Base-by-base conservation (phyloP, 768 basidiomycete species). In the Calocera viscosa region DNA sequence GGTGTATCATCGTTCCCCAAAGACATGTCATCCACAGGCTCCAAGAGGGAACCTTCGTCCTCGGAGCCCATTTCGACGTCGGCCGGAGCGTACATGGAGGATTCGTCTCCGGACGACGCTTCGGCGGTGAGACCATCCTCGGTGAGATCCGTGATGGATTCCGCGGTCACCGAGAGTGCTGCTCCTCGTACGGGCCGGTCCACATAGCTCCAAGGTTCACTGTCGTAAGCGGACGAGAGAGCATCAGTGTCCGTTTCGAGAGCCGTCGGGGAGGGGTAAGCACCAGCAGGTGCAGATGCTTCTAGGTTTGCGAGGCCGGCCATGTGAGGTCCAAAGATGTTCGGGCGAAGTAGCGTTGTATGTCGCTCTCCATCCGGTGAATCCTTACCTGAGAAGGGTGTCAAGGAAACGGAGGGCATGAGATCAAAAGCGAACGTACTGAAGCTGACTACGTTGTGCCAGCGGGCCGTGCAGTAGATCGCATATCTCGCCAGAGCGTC, bases 321-420 rank as follows among this genome's bases (percentile, higher is more conserved):
- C 33, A 78, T 80, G 72, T 85, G 84, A 0, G 86, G 86, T 17
- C 83, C 83, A 24, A 82, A 81, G 65, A 84, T 81, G 69, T 90
- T 89, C 2, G 91, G 91, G 38, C 91, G 85, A 26, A 93, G 81
- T 64, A 93, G 83, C 74, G 90, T 86, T 2, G 90, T 91, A 35
- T 90, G 77, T 22, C 90, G 86, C 49, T 80, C 75, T 0, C 84
- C 84, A 0, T 81, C 35, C 1, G 49, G 38, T 66, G 30, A 30
- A 40, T 41, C 2, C 71, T 74, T 79, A 63, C 78, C 77, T 79
- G 65, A 32, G 11, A 64, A 1, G 8, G 14, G 24, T 47, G 5
- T 17, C 24, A 41, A 40, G 65, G 14, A 16, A 39, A 35, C n/a
- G 35, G 11, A 12, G 41, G 33, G 63, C 24, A 41, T 64, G 40